phyloP scores from a whole-genome alignment of 257 asterid species.

The Petunia secreta region DNA sequence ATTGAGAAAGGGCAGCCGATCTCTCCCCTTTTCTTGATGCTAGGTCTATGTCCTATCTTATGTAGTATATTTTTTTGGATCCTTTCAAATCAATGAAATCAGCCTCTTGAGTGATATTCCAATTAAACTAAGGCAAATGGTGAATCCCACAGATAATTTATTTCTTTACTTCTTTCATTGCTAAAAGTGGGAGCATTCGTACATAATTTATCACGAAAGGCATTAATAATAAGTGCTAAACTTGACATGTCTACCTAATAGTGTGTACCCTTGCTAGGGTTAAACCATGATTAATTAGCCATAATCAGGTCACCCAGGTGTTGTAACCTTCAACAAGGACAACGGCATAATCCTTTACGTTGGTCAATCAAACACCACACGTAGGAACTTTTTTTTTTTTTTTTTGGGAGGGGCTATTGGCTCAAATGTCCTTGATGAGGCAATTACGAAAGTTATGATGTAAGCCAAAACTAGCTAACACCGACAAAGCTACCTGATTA shows the following conservation, averaged over 20 bases:
- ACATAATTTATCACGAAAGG: not conserved
- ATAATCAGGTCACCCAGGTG: conserved; percentile 12
- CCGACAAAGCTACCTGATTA: not conserved
- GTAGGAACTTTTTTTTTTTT: not conserved
- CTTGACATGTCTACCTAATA: too few species aligned
- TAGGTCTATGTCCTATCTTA: not conserved
- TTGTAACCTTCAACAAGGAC: not conserved
- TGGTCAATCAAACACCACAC: not conserved
- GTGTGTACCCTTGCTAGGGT: not conserved
- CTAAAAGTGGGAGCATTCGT: not conserved
- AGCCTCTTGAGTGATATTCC: not conserved
- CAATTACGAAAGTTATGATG: not conserved
- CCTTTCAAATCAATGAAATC: not conserved
- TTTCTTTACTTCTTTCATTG: not conserved
- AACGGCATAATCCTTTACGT: not conserved
- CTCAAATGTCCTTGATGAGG: not conserved
- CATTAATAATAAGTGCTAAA: too few species aligned
- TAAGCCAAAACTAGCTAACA: too few species aligned
- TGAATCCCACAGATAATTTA: not conserved
- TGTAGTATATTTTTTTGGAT: not conserved
- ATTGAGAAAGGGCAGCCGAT: too few species aligned
- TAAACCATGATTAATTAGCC: not conserved
- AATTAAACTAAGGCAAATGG: not conserved
- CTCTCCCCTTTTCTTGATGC: not conserved
- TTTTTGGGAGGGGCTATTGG: not conserved